Conservation (phyloP, 1,284 basidiomycete genomes). For the Marasmius fiardii region DNA sequence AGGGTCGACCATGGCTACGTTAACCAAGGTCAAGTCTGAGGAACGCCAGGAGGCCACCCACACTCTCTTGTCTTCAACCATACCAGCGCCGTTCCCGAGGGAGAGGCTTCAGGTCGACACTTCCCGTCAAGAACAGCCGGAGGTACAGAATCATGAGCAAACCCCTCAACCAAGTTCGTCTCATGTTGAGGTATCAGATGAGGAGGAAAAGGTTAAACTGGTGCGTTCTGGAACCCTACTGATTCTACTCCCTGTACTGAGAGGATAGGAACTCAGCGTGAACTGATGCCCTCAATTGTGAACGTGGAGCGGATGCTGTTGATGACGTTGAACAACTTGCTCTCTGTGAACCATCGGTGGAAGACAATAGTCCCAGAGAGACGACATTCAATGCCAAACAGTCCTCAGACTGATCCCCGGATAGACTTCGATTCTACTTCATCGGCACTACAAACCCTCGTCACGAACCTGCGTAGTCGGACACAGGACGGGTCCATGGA, state of each 20-base stretch:
- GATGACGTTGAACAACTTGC: conserved; percentile 69
- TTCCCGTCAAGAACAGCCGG: background rate
- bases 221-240: conserved; percentile 2
- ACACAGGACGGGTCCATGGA: conserved; percentile 37
- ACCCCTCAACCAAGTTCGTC: conserved; percentile 8
- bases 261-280: conserved; percentile 35
- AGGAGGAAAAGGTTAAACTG: conserved; percentile 6
- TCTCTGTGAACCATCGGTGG: conserved; percentile 52
- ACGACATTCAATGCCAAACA: conserved; percentile 58
- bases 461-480: conserved; percentile 57
- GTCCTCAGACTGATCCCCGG: conserved; percentile 30
- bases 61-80: conserved; percentile 12
- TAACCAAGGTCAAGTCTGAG: conserved; percentile 17
- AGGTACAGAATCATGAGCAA: conserved; percentile 4
- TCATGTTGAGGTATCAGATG: conserved; percentile 6
- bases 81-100: conserved; percentile 23
- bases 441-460: conserved; percentile 59
- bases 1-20: conserved; percentile 18
- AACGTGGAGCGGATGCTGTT: conserved; percentile 70
- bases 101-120: conserved; percentile 14
- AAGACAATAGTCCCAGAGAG: conserved; percentile 59
- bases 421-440: conserved; percentile 31
- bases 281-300: conserved; percentile 65
- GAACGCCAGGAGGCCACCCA: conserved; percentile 2
- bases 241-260: background rate